Evolutionary conservation across 176 grass and related monocot species (phyloP).

Genomic region (Aechmea fasciata): DNA sequence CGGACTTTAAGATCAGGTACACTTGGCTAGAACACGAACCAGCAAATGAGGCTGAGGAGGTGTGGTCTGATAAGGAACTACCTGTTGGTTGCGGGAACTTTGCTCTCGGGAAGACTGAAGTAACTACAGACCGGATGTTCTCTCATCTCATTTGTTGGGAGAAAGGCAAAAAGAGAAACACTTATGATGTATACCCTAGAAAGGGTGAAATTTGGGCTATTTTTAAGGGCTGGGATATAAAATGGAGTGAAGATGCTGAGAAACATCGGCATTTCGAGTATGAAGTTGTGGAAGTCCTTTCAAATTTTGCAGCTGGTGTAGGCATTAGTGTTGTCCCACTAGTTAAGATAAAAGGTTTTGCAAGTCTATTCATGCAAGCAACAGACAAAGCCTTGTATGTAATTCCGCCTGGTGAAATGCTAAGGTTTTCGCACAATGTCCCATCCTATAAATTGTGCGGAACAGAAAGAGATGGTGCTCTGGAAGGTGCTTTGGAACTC

Average conservation of each 20-base stretch:
- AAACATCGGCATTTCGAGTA: constrained; percentile 34
- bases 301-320: constrained; percentile 40
- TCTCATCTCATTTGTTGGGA: constrained; percentile 39
- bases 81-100: constrained; percentile 70
- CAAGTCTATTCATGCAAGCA: constrained; percentile 62
- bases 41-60: constrained; percentile 22
- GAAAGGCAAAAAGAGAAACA: constrained; percentile 31
- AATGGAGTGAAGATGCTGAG: constrained; percentile 41
- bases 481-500: constrained; percentile 65
- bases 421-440: constrained; percentile 75
- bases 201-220: constrained; percentile 76
- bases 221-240: constrained; percentile 64
- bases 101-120: constrained; percentile 33
- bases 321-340: constrained; percentile 50
- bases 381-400: constrained; percentile 38
- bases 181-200: constrained; percentile 66
- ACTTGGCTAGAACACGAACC: constrained; percentile 66
- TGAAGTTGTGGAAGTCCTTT: constrained; percentile 70
- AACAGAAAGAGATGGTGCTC: constrained; percentile 47
- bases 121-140: constrained; percentile 49
- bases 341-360: constrained; percentile 64
- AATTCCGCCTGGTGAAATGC: constrained; percentile 54
- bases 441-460: constrained; percentile 35
- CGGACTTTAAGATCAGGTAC: constrained; percentile 36
- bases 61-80: constrained; percentile 39